Evolutionary conservation across 2,329 filamentous ascomycete genomes (phyloP).

Genomic region (Cryphonectria parasitica): DNA sequence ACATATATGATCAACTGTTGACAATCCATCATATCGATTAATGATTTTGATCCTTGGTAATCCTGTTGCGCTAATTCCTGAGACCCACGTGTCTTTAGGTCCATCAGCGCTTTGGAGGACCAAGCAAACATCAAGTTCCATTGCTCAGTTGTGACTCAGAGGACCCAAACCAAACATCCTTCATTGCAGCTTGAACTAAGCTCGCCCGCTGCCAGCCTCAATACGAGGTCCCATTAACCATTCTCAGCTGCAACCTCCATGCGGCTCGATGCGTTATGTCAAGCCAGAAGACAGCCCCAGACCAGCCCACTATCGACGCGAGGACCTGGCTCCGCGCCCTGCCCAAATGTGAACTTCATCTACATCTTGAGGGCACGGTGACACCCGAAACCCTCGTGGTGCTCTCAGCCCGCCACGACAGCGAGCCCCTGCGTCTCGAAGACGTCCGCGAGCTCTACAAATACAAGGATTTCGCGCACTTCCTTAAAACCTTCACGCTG

Average conservation of each 20-base stretch:
- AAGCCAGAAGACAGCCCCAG: not conserved
- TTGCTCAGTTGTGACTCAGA: not conserved
- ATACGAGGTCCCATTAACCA: not conserved
- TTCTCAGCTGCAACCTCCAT: not conserved
- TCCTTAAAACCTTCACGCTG: conserved; percentile 27
- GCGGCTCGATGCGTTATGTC: not conserved
- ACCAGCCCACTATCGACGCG: not conserved
- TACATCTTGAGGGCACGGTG: conserved; percentile 30
- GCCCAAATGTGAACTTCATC: conserved; percentile 30
- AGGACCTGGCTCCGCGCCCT: conserved; percentile 24
- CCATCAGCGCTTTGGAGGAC: not conserved
- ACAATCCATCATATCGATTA: not conserved
- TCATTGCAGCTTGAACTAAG: not conserved
- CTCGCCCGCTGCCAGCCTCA: too few relatives aligned
- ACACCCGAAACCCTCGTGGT: conserved; percentile 29
- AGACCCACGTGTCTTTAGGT: not conserved
- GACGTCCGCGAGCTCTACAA: conserved; percentile 29
- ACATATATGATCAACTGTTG: too few relatives aligned
- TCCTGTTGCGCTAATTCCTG: not conserved
- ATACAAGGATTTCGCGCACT: conserved; percentile 28
- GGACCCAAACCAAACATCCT: not conserved
- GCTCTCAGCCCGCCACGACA: conserved; percentile 29
- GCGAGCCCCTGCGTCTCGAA: conserved; percentile 25
- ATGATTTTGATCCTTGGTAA: not conserved
- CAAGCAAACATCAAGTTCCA: not conserved